Evolutionary conservation across 192 early-diverging fungal genomes (phyloP), one percentile per base, ranked within the genome.

Genomic region (Rhizophagus prolifer): DNA sequence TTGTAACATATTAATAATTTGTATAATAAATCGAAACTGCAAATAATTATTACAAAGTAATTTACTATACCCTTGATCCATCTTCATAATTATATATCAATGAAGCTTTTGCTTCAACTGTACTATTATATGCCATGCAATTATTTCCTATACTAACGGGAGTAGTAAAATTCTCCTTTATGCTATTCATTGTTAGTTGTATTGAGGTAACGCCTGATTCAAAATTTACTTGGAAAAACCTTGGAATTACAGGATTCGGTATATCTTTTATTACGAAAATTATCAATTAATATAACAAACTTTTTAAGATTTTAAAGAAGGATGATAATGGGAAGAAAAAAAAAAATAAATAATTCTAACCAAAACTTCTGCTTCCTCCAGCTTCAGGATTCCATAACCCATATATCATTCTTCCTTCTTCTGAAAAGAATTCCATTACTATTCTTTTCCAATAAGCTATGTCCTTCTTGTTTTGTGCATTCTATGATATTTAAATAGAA

Each of bases 1-100:
- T 16, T 9, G 16, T 63, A 44, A 36, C 16, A 44, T 41, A 41
- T 34, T 44, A 44, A 23, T 41, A 25, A 41, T 3, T n/a, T 30
- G 28, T 19, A 41, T 38, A 23, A 36, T 8, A 34, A 44, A 68
- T n/a, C 16, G 38, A 41, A 34, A 44, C 3, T 21, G 41, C 26
- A n/a, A 41, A 5, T 12, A 10, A 41, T 1, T 67, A 44, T 12
- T 12, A 44, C 28, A 68, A 44, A 44, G 31, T 23, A 23, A 9
- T 16, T 68, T n/a, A 67, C 8, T 30, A 23, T 68, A 68, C 66
- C 66, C 66, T 36, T 44, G 66, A 41, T 68, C 66, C 66, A 44
- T 68, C 38, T 68, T 38, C 66, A 44, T 68, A 68, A 44, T 44
- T 68, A 68, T 68, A 68, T 68, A 68, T 68, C 66, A 68, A 30